Evolutionary conservation across 2,329 filamentous ascomycete genomes (phyloP).

Genomic region (Cordyceps farinosa): DNA sequence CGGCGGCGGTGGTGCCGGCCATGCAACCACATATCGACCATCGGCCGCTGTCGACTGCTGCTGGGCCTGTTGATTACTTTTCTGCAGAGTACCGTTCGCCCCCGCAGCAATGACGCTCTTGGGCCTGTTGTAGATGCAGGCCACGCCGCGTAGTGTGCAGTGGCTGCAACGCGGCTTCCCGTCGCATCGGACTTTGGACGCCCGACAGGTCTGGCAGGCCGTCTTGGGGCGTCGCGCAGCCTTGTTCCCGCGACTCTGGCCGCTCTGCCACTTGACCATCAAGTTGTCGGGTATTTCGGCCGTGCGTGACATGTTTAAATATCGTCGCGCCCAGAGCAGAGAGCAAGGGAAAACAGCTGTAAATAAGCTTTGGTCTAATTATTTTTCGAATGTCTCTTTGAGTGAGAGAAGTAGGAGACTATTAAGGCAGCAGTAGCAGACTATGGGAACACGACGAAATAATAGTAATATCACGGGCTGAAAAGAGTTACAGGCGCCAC

Average conservation of each 20-base stretch:
- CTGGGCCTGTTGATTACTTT: no score
- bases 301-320: background rate
- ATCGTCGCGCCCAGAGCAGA: background rate
- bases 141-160: background rate
- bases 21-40: background rate
- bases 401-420: background rate
- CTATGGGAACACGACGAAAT: background rate
- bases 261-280: conserved; percentile 5
- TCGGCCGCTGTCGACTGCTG: no score
- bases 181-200: conserved; percentile 7
- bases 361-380: background rate
- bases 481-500: no score
- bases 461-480: no score
- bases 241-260: background rate
- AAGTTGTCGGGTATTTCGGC: background rate
- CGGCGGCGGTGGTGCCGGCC: background rate
- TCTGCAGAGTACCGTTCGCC: background rate
- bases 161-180: conserved; percentile 1
- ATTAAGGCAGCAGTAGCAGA: background rate
- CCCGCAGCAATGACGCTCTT: background rate
- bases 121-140: background rate
- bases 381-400: no score
- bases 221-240: background rate
- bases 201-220: conserved; percentile 1
- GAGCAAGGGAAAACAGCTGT: background rate